These are phyloP conservation scores for Rhododendron kiyosumense DNA, from an alignment of 148 eudicot species.

Conservation along the genomic window DNA sequence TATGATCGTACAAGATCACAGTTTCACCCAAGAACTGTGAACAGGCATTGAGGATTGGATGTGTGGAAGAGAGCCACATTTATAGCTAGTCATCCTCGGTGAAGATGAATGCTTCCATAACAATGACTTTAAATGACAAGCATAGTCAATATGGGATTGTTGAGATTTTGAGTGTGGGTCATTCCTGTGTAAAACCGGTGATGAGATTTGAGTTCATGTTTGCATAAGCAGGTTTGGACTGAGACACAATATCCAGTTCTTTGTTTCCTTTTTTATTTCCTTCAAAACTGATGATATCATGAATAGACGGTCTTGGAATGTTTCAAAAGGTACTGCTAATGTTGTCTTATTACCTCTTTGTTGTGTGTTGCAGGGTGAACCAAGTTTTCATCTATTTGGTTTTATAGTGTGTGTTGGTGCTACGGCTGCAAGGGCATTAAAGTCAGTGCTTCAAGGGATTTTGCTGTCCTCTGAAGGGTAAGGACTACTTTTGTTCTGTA, in stretches of 20 bases:
- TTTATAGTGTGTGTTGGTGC: slow-evolving; percentile 87
- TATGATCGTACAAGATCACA: neutral
- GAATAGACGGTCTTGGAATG: neutral
- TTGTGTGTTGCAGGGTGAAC: slow-evolving; percentile 64
- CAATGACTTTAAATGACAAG: neutral
- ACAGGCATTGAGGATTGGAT: neutral
- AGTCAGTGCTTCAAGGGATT: slow-evolving; percentile 82
- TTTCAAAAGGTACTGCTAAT: neutral
- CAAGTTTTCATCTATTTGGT: slow-evolving; percentile 84
- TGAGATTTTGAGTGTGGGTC: neutral
- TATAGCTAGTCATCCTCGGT: neutral
- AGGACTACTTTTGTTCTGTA: neutral
- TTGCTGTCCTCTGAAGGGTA: slow-evolving; percentile 92
- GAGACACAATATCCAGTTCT: neutral
- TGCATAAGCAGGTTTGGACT: neutral
- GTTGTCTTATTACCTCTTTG: neutral
- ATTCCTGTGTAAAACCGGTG: neutral
- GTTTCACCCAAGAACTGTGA: neutral
- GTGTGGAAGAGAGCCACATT: neutral
- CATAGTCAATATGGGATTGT: neutral
- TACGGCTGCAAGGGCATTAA: slow-evolving; percentile 92
- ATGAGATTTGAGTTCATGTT: neutral
- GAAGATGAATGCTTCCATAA: neutral
- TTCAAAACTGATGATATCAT: neutral
- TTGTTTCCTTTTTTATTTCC: neutral